Evolutionary conservation across 2,329 filamentous ascomycete species (phyloP).

Genomic region (Colletotrichum sp.): DNA sequence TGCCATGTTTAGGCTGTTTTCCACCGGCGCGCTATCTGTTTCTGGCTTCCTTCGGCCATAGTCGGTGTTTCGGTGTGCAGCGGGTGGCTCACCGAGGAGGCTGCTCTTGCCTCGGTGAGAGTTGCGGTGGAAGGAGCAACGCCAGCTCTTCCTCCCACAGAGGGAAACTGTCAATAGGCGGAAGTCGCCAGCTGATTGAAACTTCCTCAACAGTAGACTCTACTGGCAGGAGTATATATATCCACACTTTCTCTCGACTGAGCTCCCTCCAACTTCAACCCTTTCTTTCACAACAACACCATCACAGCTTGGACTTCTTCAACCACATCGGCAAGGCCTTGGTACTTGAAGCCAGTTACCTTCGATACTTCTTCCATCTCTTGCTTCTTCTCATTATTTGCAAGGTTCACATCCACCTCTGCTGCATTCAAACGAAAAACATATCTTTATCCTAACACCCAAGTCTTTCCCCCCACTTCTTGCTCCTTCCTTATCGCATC

Average conservation of each 20-base stretch:
- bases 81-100: background rate
- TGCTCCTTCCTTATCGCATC: too few species aligned
- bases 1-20: background rate
- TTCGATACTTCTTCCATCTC: too few species aligned
- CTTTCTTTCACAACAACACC: background rate
- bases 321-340: background rate
- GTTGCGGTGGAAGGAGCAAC: background rate
- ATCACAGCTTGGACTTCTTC: background rate
- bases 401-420: too few species aligned
- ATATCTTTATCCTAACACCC: too few species aligned
- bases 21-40: background rate
- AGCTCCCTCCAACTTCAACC: background rate
- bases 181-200: background rate
- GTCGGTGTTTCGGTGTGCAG: background rate
- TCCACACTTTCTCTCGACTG: background rate
- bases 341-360: too few species aligned
- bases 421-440: too few species aligned
- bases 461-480: too few species aligned
- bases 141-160: background rate
- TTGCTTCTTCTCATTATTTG: too few species aligned
- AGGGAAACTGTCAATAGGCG: accelerated
- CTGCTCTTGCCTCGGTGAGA: background rate
- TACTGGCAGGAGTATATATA: background rate
- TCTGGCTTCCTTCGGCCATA: background rate
- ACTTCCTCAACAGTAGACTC: background rate